Conservation (phyloP, 2,329 filamentous ascomycete genomes). For the Exophiala spinifera region DNA sequence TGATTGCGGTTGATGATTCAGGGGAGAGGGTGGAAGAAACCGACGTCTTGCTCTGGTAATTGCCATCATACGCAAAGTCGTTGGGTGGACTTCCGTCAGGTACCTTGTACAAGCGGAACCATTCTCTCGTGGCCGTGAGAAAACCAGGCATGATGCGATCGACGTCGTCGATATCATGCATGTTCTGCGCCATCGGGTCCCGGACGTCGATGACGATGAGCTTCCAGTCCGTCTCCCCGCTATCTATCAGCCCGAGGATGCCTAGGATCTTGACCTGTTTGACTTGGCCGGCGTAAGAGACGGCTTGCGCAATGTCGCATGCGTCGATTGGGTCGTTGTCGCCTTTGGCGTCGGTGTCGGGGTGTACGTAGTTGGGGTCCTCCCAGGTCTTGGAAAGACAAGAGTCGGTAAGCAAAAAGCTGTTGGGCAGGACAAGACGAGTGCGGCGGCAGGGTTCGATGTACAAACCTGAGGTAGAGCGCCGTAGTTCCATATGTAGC, state of each 20-base stretch:
- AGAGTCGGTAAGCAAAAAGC: no score
- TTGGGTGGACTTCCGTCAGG: constrained; percentile 63
- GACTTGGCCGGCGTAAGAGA: constrained; percentile 80
- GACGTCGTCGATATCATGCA: constrained; percentile 90
- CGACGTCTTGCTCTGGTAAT: not conserved
- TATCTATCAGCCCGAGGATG: constrained; percentile 88
- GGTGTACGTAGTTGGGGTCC: constrained; percentile 81
- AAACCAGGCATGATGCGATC: constrained; percentile 87
- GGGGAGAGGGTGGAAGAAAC: no score
- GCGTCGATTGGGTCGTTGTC: constrained; percentile 94
- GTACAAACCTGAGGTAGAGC: constrained; percentile 92
- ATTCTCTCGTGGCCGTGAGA: constrained; percentile 86
- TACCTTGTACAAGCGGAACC: constrained; percentile 99
- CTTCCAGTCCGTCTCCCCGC: constrained; percentile 97
- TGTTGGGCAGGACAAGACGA: not conserved
- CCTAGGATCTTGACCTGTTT: constrained; percentile 96
- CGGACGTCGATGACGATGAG: constrained; percentile 88
- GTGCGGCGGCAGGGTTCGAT: not conserved
- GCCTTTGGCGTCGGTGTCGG: constrained; percentile 91
- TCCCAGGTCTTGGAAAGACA: constrained; percentile 78
- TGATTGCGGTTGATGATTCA: no score
- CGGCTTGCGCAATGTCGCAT: constrained; percentile 89
- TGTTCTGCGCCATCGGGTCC: constrained; percentile 80
- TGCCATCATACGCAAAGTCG: not conserved
- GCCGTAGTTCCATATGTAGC: constrained; percentile 99